A percentile compares a stretch with the other conserved stretches of the same genome.
Conservation (phyloP, 2,329 filamentous ascomycete species). For the Chaetomiaceae sp. region DNA sequence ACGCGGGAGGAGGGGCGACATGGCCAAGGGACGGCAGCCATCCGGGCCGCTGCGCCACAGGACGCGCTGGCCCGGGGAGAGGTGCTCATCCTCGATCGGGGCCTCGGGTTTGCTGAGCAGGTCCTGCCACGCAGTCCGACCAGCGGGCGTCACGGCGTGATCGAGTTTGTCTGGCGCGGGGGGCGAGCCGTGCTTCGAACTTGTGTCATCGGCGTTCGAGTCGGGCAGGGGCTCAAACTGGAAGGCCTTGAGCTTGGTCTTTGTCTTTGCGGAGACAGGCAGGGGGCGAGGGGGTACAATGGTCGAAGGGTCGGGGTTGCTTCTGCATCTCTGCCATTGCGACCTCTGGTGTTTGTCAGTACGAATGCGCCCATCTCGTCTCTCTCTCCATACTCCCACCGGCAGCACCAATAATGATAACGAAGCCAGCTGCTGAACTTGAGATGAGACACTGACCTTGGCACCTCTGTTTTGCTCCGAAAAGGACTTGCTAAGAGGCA, state of each 20-base stretch:
- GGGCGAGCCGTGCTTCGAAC: conserved; percentile 11
- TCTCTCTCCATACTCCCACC: too few species aligned
- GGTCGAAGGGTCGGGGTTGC: conserved; percentile 40
- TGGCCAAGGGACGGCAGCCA: conserved; percentile 35
- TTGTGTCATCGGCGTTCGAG: conserved; percentile 13
- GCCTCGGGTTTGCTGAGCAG: conserved; percentile 44
- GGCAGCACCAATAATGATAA: too few species aligned
- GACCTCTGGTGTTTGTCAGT: conserved; percentile 30
- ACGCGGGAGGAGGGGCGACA: conserved; percentile 47
- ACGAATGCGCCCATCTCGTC: too few species aligned
- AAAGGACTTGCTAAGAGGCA: conserved; percentile 30
- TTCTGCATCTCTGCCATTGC: conserved; percentile 52
- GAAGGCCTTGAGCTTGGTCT: conserved; percentile 54
- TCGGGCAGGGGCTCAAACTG: conserved; percentile 43
- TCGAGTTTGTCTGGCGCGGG: conserved; percentile 22
- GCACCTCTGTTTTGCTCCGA: conserved; percentile 36
- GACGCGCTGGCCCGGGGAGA: conserved; percentile 58
- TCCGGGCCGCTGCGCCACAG: conserved; percentile 50
- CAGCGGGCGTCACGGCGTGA: conserved; percentile 44
- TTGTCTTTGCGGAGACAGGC: conserved; percentile 54
- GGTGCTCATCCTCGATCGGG: conserved; percentile 34
- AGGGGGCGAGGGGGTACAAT: conserved; percentile 38
- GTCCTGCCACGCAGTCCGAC: conserved; percentile 53
- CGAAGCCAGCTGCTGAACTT: too few species aligned
- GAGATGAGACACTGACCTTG: conserved; percentile 9